Evolutionary conservation across 2,329 filamentous ascomycete genomes (phyloP).

Genomic region (Cryphonectria naterciae): DNA sequence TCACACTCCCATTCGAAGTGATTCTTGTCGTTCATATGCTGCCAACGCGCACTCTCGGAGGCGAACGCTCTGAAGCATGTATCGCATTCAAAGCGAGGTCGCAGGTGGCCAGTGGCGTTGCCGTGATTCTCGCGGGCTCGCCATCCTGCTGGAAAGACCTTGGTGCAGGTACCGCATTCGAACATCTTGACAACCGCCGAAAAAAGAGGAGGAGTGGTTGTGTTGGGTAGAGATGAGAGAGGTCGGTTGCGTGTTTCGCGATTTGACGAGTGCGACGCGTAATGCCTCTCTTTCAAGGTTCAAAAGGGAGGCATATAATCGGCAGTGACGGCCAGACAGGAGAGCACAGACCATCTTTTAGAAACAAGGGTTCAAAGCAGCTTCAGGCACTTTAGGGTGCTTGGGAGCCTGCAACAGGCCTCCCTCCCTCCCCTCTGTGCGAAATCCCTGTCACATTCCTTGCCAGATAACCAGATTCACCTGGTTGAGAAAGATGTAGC

Average conservation of each 20-base stretch:
- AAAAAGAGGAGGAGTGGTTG: not conserved
- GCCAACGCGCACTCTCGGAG: slow-evolving; percentile 4
- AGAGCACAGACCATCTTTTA: not conserved
- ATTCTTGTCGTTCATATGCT: slow-evolving; percentile 20
- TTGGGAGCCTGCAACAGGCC: too few species aligned
- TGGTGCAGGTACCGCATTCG: slow-evolving; percentile 15
- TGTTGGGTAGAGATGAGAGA: not conserved
- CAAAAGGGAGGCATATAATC: not conserved
- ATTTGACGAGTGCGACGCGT: not conserved
- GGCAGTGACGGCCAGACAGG: not conserved
- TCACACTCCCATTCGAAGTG: slow-evolving; percentile 19
- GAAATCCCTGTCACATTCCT: too few species aligned
- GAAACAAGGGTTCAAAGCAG: not conserved
- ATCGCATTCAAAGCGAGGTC: slow-evolving; percentile 15
- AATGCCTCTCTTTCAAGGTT: not conserved
- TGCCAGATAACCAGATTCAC: too few species aligned
- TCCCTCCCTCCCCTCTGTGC: too few species aligned
- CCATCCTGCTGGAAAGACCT: slow-evolving; percentile 15
- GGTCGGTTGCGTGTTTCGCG: not conserved
- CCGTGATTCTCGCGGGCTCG: slow-evolving; percentile 19
- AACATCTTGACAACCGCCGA: not conserved
- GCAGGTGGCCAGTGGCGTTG: slow-evolving; percentile 8
- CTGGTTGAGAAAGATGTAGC: too few species aligned
- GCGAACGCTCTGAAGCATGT: slow-evolving; percentile 7
- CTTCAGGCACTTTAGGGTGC: too few species aligned